Conservation (phyloP, 2,329 filamentous ascomycete genomes). For the Ascochyta lentis region DNA sequence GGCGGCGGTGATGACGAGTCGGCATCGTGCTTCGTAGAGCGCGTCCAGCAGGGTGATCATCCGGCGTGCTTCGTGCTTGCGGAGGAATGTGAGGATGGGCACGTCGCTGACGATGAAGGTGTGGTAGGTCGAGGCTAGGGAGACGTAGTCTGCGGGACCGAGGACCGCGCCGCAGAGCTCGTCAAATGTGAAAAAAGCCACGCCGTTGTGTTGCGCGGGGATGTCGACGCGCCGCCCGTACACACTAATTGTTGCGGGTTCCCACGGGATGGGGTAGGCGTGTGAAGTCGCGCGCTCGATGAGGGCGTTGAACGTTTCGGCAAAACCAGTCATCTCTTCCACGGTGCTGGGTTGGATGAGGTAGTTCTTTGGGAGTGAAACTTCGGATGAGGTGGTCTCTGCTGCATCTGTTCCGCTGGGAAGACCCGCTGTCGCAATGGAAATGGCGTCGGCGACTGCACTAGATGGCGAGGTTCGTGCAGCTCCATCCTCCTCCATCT, state of each 20-base stretch:
- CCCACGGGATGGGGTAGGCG: slow-evolving; percentile 53
- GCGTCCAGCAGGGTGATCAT: slow-evolving; percentile 84
- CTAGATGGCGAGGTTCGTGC: background rate
- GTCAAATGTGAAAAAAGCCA: slow-evolving; percentile 70
- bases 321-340: slow-evolving; percentile 28
- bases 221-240: slow-evolving; percentile 71
- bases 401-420: slow-evolving; percentile 2
- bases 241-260: slow-evolving; percentile 55
- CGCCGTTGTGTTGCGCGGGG: slow-evolving; percentile 63
- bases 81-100: slow-evolving; percentile 69
- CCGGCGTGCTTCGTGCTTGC: slow-evolving; percentile 81
- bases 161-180: slow-evolving; percentile 69
- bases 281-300: slow-evolving; percentile 28
- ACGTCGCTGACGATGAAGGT: slow-evolving; percentile 76
- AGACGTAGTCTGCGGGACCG: slow-evolving; percentile 83
- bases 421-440: slow-evolving; percentile 6
- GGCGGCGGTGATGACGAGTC: slow-evolving; percentile 72
- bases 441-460: background rate
- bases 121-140: slow-evolving; percentile 79
- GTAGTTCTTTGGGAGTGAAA: slow-evolving; percentile 43
- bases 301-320: slow-evolving; percentile 30
- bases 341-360: slow-evolving; percentile 38
- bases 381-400: background rate
- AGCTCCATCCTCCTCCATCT: slow-evolving; percentile 36
- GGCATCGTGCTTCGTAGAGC: slow-evolving; percentile 78